Evolutionary conservation across 2,329 filamentous ascomycete species (phyloP), one percentile per base, ranked within the genome.

Genomic region (Eurotiales sp.): DNA sequence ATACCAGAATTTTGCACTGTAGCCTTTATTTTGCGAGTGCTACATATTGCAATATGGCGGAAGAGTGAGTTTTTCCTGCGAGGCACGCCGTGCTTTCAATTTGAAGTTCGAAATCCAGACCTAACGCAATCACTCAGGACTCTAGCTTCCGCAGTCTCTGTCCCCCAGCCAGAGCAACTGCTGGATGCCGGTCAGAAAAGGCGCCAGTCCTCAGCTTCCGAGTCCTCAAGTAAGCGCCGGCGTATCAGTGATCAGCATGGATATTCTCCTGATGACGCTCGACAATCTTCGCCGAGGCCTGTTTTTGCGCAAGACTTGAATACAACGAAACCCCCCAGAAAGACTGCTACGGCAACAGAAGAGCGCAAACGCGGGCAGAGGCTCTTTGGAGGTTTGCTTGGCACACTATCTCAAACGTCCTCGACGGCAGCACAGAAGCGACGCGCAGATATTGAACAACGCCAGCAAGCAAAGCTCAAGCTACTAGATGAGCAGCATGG

Each of bases 281-380:
- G 40, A 7, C 51, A n/a, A 39, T 37, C 51, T 44, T 58, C 52
- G 43, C 57, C 57, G 43, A 58, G 61, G 45, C 54, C 61, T 12
- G 30, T 46, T 34, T 40, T 51, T 51, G 57, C 57, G 15, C 50
- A 41, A n/a, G 58, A 56, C 21, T 50, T 48, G 50, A 55, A 57
- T 39, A 55, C 47, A 17, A 59, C 52, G 48, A 55, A 56, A 22
- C 43, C 54, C n/a, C 52, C 53, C 22, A 56, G 60, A 53, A 52
- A 50, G 52, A 74, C 66, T 51, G 71, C n/a, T 5, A n/a, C 78
- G 46, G 72, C 76, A 23, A 75, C 84, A 52, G 87, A 95, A 62
- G 92, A 97, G 66, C 89, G 85, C 68, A 90, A 88, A 66, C 86
- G 92, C 32, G 88, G 88, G 19, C 86, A 88, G 69, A 82, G 92